Base-by-base conservation (phyloP, 345 rosid genomes). In the Syzygium oleosum region DNA sequence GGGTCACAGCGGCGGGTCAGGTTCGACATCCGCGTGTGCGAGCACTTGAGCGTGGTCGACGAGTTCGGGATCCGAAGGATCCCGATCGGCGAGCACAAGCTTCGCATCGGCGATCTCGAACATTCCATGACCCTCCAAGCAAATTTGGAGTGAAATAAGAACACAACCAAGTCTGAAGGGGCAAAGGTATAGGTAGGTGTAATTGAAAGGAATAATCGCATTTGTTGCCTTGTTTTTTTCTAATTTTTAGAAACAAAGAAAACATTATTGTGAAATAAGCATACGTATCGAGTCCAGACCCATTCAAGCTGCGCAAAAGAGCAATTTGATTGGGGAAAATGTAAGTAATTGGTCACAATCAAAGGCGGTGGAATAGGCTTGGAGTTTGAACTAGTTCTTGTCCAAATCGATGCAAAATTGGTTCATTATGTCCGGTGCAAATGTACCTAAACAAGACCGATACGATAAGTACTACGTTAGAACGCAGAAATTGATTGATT, bases 1-100 rank as follows among this genome's bases (percentile, higher is more conserved):
- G 93, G 98, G 19, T 93, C 95, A 41, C 90, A 88, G 65, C 91
- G 52, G 89, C 91, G 79, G 38, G 93, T 96, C 51, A 91, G 51
- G 87, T 53, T 98, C 34, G 88, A 89, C 52, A 16, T 98, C 89
- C 94, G 94, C 80, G 95, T 93, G 85, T 98, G 99, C 61, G 93
- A 95, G 89, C 98, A 96, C 88, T 90, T 98, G 84, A 95, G 97
- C 61, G 92, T 95, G 14, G 99, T 93, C 6, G 99, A 98, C 79
- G 89, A 89, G 86, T 91, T 91, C 14, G 99, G 99, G 13, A 91
- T 91, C 88, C 94, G 97, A 90, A 98, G 99, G 89, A 93, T 98
- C 87, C 99, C 99, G 9, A 90, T 95, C 90, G 99, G 99, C 83
- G 90, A 95, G 54, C 99, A 98, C 87, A 86, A 89, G 51, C 63